These are phyloP conservation scores for Tuber indicum DNA, from an alignment of 495 filamentous ascomycete genomes.

Conservation along the genomic window DNA sequence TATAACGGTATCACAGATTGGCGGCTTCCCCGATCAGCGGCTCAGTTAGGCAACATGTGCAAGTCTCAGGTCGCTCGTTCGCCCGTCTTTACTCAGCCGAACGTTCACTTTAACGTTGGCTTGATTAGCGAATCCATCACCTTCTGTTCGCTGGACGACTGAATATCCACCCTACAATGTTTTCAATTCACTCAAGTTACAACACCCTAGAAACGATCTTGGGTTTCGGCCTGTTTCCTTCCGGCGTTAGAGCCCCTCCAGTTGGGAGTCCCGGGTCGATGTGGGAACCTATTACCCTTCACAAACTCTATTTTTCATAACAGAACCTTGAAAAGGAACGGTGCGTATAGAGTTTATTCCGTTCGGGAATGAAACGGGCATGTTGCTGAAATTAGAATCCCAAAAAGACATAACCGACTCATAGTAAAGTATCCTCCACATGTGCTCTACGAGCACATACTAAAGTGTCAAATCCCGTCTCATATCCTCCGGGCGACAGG, in stretches of 20 bases:
- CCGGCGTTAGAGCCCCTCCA: background rate
- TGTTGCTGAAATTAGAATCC: background rate
- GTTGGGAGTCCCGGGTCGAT: background rate
- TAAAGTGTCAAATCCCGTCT: background rate
- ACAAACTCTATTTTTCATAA: background rate
- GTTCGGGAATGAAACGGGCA: background rate
- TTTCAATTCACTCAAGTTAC: background rate
- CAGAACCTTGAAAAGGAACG: background rate
- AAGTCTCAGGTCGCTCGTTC: background rate
- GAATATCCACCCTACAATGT: background rate
- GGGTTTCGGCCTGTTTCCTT: background rate
- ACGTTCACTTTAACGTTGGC: background rate
- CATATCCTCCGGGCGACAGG: background rate
- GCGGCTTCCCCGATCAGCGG: background rate
- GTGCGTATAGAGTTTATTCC: background rate
- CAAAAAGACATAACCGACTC: background rate
- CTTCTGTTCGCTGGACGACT: background rate
- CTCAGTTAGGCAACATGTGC: background rate
- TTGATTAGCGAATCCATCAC: background rate
- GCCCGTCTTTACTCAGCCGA: background rate
- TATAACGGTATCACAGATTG: background rate
- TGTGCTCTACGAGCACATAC: background rate
- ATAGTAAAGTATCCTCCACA: background rate
- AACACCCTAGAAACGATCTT: background rate
- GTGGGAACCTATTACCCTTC: background rate